Conservation (phyloP, 805 yeast genomes). For the Myxozyma neglecta region DNA sequence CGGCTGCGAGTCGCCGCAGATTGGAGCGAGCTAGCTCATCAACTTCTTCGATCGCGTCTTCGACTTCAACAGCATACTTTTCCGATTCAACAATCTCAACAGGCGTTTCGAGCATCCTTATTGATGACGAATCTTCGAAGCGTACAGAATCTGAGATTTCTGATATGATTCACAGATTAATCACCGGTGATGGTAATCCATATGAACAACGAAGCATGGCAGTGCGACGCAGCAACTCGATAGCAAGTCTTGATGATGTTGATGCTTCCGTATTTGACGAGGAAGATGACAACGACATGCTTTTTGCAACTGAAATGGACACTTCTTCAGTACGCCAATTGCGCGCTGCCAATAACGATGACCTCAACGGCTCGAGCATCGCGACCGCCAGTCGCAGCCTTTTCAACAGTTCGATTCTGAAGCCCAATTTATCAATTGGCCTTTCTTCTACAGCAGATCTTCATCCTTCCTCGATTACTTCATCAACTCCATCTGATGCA, state of each 20-base stretch:
- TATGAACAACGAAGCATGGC: slow-evolving; percentile 11
- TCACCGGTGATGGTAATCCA: slow-evolving; percentile 21
- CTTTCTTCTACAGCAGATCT: too few relatives aligned
- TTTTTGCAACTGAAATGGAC: slow-evolving; percentile 21
- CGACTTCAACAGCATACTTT: slow-evolving; percentile 23
- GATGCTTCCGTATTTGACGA: too few relatives aligned
- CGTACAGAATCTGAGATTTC: slow-evolving; percentile 26
- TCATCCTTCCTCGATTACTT: not conserved
- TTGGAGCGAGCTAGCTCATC: slow-evolving; percentile 25
- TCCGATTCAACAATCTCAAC: slow-evolving; percentile 21
- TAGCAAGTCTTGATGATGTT: slow-evolving; percentile 14
- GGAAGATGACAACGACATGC: slow-evolving; percentile 23
- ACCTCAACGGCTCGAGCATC: not conserved
- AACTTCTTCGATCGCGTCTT: slow-evolving; percentile 21
- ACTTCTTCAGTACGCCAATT: slow-evolving; percentile 11
- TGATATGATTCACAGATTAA: slow-evolving; percentile 30
- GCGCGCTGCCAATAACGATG: slow-evolving; percentile 1
- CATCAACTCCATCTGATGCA: not conserved
- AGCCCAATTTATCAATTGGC: not conserved
- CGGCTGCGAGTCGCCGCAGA: slow-evolving; percentile 24
- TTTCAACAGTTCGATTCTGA: slow-evolving; percentile 4
- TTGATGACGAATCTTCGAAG: slow-evolving; percentile 19
- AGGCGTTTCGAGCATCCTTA: slow-evolving; percentile 21
- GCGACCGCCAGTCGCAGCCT: not conserved
- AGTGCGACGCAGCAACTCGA: slow-evolving; percentile 11